These are phyloP conservation scores for Pterocarpus santalinus DNA, from an alignment of 306 rosid genomes.

Conservation along the genomic window DNA sequence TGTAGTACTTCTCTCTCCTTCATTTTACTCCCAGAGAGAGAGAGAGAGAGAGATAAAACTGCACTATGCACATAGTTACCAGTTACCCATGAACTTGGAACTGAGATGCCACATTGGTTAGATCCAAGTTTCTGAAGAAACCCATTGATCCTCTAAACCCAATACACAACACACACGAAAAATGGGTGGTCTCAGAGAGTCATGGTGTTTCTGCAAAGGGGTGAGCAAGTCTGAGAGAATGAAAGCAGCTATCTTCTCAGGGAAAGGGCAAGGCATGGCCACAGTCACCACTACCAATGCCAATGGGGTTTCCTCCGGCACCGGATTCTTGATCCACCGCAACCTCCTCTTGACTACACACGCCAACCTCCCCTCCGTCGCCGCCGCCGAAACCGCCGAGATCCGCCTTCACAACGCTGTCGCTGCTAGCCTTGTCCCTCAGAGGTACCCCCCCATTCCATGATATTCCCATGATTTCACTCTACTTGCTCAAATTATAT, in stretches of 20 bases:
- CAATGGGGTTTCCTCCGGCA: constrained; percentile 55
- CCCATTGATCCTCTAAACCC: constrained; percentile 41
- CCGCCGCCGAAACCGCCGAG: constrained; percentile 78
- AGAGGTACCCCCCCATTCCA: constrained; percentile 53
- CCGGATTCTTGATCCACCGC: constrained; percentile 88
- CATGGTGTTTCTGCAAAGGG: constrained; percentile 99
- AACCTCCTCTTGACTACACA: constrained; percentile 93
- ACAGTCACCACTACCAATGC: constrained; percentile 51
- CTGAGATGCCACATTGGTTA: constrained; percentile 43
- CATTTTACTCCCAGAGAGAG: background rate
- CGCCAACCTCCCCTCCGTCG: constrained; percentile 75
- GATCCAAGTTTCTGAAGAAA: constrained; percentile 44
- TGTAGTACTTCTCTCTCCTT: background rate
- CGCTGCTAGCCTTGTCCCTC: constrained; percentile 74
- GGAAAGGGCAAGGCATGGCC: constrained; percentile 77
- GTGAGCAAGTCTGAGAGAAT: constrained; percentile 85
- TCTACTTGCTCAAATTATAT: background rate
- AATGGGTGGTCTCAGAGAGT: constrained; percentile 85
- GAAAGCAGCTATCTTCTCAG: constrained; percentile 79
- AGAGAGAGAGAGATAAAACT: no score
- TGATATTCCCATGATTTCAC: background rate
- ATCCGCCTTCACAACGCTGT: constrained; percentile 85
- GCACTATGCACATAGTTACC: background rate
- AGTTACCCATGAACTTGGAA: constrained; percentile 37
- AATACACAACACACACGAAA: background rate